Conservation (phyloP, 768 basidiomycete species). For the Phaeotremella fagi region DNA sequence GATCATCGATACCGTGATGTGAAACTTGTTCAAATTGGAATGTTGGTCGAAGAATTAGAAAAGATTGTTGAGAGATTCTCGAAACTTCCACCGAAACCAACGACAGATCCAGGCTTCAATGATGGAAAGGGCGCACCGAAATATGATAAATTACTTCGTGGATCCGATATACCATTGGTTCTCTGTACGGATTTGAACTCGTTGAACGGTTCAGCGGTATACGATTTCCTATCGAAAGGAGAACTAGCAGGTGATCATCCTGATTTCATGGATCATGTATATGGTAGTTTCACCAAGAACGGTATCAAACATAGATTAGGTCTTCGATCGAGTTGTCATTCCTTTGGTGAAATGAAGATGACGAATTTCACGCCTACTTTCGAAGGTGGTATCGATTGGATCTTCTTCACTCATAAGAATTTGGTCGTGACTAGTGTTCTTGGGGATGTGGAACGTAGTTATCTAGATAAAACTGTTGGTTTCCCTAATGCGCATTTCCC, state of each 20-base stretch:
- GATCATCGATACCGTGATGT: slow-evolving; percentile 88
- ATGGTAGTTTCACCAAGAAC: slow-evolving; percentile 78
- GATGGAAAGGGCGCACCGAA: slow-evolving; percentile 31
- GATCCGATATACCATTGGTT: slow-evolving; percentile 83
- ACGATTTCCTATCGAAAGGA: slow-evolving; percentile 80
- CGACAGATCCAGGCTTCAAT: slow-evolving; percentile 24
- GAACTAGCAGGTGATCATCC: slow-evolving; percentile 62
- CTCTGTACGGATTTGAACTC: slow-evolving; percentile 97
- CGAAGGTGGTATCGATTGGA: slow-evolving; percentile 82
- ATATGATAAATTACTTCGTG: slow-evolving; percentile 49
- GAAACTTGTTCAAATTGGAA: slow-evolving; percentile 91
- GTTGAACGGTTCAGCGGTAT: slow-evolving; percentile 75
- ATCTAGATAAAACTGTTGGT: slow-evolving; percentile 85
- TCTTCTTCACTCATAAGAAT: slow-evolving; percentile 79
- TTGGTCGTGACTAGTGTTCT: slow-evolving; percentile 76
- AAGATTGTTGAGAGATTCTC: slow-evolving; percentile 82
- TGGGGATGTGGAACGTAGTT: slow-evolving; percentile 75
- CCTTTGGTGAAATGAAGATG: slow-evolving; percentile 58
- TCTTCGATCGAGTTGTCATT: slow-evolving; percentile 79
- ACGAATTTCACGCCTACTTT: slow-evolving; percentile 90
- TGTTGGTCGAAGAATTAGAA: slow-evolving; percentile 86
- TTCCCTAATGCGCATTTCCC: slow-evolving; percentile 97
- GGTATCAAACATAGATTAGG: slow-evolving; percentile 74
- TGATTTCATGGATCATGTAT: slow-evolving; percentile 86
- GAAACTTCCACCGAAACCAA: slow-evolving; percentile 63